Evolutionary conservation across 2,329 filamentous ascomycete species (phyloP).

Genomic region (Pestalotiopsis sp.): DNA sequence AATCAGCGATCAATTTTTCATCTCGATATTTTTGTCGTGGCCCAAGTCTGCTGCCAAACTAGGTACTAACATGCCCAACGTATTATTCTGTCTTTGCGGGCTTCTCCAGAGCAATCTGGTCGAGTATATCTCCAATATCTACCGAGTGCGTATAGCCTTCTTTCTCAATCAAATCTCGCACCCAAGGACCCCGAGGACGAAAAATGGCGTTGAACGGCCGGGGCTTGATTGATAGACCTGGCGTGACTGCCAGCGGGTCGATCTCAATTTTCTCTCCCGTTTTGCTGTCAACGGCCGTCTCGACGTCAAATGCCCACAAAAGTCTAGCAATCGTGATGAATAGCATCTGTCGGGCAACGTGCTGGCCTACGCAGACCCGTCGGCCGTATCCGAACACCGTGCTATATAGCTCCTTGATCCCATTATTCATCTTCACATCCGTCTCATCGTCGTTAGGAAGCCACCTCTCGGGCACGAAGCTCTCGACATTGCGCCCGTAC

Average conservation of each 20-base stretch:
- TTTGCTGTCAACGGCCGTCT: conserved; percentile 26
- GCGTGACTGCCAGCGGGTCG: conserved; percentile 26
- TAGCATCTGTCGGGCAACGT: conserved; percentile 51
- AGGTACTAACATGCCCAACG: not conserved
- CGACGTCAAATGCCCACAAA: conserved; percentile 46
- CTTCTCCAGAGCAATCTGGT: conserved; percentile 7
- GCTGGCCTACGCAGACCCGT: conserved; percentile 43
- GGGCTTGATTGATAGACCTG: conserved; percentile 30
- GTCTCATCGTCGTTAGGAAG: conserved; percentile 18
- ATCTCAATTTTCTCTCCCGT: conserved; percentile 22
- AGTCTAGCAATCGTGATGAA: conserved; percentile 43
- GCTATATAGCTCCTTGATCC: conserved; percentile 32
- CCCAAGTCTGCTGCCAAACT: not conserved
- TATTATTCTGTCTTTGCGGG: not conserved
- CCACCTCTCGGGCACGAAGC: conserved; percentile 39
- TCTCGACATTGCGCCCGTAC: conserved; percentile 40
- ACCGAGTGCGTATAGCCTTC: conserved; percentile 17
- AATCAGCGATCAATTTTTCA: not conserved
- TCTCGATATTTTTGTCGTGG: not conserved
- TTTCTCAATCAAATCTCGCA: conserved; percentile 25
- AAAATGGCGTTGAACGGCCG: conserved; percentile 32
- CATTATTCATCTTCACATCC: not conserved
- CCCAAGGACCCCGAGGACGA: conserved; percentile 31
- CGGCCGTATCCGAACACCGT: conserved; percentile 53
- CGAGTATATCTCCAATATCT: conserved; percentile 10